Evolutionary conservation across 805 yeast genomes (phyloP).

Genomic region (Ogataea paraovalis): DNA sequence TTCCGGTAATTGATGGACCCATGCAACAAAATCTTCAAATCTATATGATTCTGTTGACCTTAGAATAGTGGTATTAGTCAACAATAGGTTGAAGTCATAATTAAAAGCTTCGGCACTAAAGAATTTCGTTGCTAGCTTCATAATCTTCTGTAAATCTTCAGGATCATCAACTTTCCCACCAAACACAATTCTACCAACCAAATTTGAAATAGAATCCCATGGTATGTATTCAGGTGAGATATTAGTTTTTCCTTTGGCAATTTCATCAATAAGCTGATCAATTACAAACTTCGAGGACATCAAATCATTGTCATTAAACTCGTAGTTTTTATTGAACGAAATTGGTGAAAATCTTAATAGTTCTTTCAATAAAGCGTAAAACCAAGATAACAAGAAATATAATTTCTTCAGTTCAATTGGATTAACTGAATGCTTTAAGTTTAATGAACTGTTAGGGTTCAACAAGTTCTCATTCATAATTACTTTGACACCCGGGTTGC

Average conservation of each 20-base stretch:
- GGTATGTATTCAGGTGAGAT: constrained; percentile 46
- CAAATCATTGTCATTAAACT: constrained; percentile 72
- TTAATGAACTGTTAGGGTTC: constrained; percentile 24
- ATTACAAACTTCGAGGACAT: constrained; percentile 44
- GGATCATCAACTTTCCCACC: constrained; percentile 57
- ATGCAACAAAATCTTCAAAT: constrained; percentile 33
- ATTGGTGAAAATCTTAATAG: constrained; percentile 56
- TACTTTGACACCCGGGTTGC: constrained; percentile 53
- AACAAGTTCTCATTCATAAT: constrained; percentile 30
- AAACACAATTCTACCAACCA: constrained; percentile 54
- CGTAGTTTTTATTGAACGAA: constrained; percentile 60
- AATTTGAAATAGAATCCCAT: constrained; percentile 47
- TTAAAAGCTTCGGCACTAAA: constrained; percentile 41
- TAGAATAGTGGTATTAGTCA: constrained; percentile 26
- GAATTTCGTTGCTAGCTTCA: constrained; percentile 32
- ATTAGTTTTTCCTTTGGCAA: constrained; percentile 28
- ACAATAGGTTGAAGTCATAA: constrained; percentile 38
- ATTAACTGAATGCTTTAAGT: constrained; percentile 6
- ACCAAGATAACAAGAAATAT: constrained; percentile 61
- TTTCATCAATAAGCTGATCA: constrained; percentile 34
- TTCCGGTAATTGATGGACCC: constrained; percentile 54
- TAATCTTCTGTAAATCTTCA: constrained; percentile 38
- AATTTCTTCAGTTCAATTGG: constrained; percentile 46
- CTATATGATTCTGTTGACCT: constrained; percentile 47
- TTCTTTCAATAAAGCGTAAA: constrained; percentile 60